Evolutionary conservation across 495 filamentous ascomycete genomes (phyloP), one percentile per base, ranked within the genome.

Genomic region (Penicillium coprophilum): DNA sequence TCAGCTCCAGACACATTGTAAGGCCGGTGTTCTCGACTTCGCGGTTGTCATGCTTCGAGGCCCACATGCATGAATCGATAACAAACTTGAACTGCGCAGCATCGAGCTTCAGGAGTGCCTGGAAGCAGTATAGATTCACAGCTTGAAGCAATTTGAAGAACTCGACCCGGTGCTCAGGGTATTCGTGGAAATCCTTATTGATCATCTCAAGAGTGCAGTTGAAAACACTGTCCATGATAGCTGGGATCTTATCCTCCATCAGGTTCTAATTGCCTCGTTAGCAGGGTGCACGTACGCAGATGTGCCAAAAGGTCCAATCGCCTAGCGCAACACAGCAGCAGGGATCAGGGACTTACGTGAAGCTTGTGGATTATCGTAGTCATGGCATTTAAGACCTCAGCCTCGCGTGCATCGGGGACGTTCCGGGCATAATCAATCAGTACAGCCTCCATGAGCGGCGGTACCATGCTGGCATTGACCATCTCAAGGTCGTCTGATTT

Each of bases 151-250:
- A 79, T 71, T 94, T 95, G 82, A 97, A 99, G 71, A 99, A 99
- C 71, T 96, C 92, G 4, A 99, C 94, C 39, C 94, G 87, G 65
- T 97, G 94, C 67, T 99, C 94, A 0, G 94, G 94, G 71, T 95
- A 99, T 69, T 99, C 94, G 45, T 96, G 95, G 77, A 97, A 99
- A 67, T 99, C 93, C 73, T 97, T 99, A 82, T 97, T 99, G 77
- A 99, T 97, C 94, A 99, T 99, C 60, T 96, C 90, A 39, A 99
- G 78, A 8, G 94, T 99, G 76, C 94, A 97, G 71, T 96, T 93
- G 68, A 99, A 99, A 19, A 99, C 91, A 65, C 92, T 94, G 67
- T 97, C 92, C 91, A 99, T 96, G 69, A 97, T 97, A 41, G 85
- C 86, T 0, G 92, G 90, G 2, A 99, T 91, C 72, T 97, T 95